phyloP scores from a whole-genome alignment of 2,329 filamentous ascomycete genomes.

The Scedosporium dehoogii region DNA sequence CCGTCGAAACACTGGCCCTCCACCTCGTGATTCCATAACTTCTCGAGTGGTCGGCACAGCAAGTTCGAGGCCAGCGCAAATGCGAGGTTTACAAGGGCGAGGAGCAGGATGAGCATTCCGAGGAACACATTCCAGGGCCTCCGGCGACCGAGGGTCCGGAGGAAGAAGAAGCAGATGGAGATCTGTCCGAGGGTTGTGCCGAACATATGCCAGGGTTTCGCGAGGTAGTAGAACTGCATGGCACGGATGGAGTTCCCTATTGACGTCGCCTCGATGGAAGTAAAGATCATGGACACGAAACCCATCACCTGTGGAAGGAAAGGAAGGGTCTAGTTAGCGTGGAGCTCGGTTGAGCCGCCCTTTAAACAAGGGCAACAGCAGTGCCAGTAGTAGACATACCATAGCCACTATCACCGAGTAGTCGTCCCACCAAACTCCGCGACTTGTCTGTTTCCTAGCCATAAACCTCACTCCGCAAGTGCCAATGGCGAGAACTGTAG shows the following conservation, averaged over 20 bases:
- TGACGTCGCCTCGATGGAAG: conserved; percentile 21
- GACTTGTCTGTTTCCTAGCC: conserved; percentile 17
- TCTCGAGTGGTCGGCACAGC: conserved; percentile 26
- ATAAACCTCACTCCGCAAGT: conserved; percentile 23
- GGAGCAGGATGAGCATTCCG: conserved; percentile 18
- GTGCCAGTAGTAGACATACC: conserved; percentile 12
- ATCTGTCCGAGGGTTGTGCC: conserved; percentile 24
- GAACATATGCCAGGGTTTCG: conserved; percentile 26
- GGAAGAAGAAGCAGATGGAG: conserved; percentile 26
- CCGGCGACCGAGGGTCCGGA: conserved; percentile 18
- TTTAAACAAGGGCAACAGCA: not conserved
- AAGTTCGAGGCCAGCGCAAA: conserved; percentile 23
- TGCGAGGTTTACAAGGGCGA: conserved; percentile 21
- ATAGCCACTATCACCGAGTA: conserved; percentile 22
- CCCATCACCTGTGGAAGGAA: conserved; percentile 18
- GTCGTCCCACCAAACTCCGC: conserved; percentile 21
- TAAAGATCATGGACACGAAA: conserved; percentile 23
- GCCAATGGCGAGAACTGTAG: conserved; percentile 20
- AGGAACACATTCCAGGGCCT: conserved; percentile 21
- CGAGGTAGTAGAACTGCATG: conserved; percentile 23
- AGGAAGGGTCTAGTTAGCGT: not conserved
- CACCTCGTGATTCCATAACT: conserved; percentile 22
- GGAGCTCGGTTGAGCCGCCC: not conserved
- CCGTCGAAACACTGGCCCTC: conserved; percentile 22
- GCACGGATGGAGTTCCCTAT: conserved; percentile 16